Conservation (phyloP, 176 grass and related monocot genomes). For the Triticum monococcum region DNA sequence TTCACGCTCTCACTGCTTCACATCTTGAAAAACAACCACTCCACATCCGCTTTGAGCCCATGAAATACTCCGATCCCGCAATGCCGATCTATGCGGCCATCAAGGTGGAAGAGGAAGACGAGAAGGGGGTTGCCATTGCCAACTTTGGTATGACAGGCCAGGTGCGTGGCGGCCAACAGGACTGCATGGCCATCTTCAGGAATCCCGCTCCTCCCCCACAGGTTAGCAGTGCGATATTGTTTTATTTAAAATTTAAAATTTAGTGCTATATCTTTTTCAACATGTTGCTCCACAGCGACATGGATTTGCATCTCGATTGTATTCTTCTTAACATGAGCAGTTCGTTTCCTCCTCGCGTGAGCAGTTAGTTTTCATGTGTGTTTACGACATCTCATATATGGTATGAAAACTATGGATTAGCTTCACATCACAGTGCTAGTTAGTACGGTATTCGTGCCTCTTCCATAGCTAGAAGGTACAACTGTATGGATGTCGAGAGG, state of each 20-base stretch:
- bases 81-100: not conserved
- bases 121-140: not conserved
- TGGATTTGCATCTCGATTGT: not conserved
- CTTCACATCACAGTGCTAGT: not conserved
- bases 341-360: too few species aligned
- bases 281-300: not conserved
- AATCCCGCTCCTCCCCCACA: not conserved
- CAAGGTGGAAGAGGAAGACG: slow-evolving; percentile 18
- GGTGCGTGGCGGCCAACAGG: not conserved
- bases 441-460: not conserved
- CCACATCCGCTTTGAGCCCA: not conserved
- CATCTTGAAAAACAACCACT: not conserved
- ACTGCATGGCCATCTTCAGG: slow-evolving; percentile 6
- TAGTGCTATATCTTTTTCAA: not conserved
- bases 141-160: not conserved
- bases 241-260: not conserved
- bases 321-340: too few species aligned
- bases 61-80: not conserved
- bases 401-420: not conserved
- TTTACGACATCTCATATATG: not conserved
- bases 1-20: not conserved
- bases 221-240: not conserved
- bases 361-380: not conserved
- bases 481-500: not conserved
- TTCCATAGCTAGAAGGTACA: not conserved